Evolutionary conservation across 1,284 basidiomycete genomes (phyloP).

Genomic region (Tylopilus microsporus): DNA sequence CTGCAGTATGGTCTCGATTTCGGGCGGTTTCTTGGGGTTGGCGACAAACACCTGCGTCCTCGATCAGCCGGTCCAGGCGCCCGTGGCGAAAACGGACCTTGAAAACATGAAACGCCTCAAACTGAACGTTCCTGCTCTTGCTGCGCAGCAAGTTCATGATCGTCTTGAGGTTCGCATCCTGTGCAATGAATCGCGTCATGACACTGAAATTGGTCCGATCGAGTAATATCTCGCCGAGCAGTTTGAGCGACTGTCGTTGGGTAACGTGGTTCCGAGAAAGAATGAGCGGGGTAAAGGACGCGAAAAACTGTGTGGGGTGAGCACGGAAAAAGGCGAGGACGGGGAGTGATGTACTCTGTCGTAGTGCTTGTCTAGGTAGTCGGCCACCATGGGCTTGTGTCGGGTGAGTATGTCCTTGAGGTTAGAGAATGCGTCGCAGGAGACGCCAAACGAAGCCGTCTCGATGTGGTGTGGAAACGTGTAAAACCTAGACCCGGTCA

Average conservation of each 20-base stretch:
- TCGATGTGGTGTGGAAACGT: constrained; percentile 96
- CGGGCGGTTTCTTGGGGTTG: constrained; percentile 96
- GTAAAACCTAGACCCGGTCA: constrained; percentile 69
- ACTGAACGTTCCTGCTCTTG: constrained; percentile 98
- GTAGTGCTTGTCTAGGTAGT: constrained; percentile 93
- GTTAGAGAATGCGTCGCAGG: constrained; percentile 95
- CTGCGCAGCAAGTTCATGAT: constrained; percentile 99
- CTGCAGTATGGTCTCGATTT: constrained; percentile 86
- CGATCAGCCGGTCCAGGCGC: too few relatives aligned
- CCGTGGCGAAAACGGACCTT: constrained; percentile 56
- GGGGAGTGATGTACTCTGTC: constrained; percentile 62
- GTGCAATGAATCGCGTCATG: constrained; percentile 95
- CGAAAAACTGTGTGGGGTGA: constrained; percentile 71
- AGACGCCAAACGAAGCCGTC: constrained; percentile 89
- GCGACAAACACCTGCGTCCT: constrained; percentile 84
- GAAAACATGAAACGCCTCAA: constrained; percentile 99
- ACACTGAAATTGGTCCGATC: constrained; percentile 96
- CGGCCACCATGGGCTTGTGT: constrained; percentile 95
- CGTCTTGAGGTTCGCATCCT: constrained; percentile 92
- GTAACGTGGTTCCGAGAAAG: constrained; percentile 95
- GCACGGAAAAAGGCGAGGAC: neutral
- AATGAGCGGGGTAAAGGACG: constrained; percentile 87
- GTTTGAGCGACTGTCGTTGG: constrained; percentile 95
- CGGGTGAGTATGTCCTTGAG: constrained; percentile 93
- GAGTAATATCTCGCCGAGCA: constrained; percentile 93